These are phyloP conservation scores for Cyclotella sp. DNA, from an alignment of 108 stramenopile species.

Conservation along the genomic window DNA sequence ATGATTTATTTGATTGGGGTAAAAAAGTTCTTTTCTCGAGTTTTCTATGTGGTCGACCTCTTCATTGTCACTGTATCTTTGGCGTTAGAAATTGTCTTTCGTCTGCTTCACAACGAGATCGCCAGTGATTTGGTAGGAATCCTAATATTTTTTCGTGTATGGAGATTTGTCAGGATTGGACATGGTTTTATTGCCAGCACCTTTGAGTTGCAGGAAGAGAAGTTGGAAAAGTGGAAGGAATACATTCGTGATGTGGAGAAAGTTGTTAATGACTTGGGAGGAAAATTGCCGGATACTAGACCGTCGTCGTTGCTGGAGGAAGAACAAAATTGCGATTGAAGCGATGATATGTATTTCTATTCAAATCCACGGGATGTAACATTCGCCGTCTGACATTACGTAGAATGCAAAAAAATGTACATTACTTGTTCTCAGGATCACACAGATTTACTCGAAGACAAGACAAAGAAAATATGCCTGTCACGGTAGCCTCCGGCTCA, in stretches of 20 bases:
- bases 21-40: constrained; percentile 21
- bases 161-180: constrained; percentile 55
- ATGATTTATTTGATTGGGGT: constrained; percentile 36
- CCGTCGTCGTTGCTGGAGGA: background rate
- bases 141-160: constrained; percentile 45
- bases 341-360: no score
- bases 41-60: constrained; percentile 39
- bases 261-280: constrained; percentile 20
- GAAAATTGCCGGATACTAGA: constrained; percentile 27
- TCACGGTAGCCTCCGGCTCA: no score
- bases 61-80: constrained; percentile 42
- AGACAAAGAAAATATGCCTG: no score
- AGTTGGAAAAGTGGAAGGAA: constrained; percentile 21
- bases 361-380: no score
- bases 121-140: constrained; percentile 21
- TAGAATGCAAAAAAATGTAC: no score
- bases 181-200: constrained; percentile 49
- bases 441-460: no score
- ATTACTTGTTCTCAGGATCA: no score
- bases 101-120: constrained; percentile 3
- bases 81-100: constrained; percentile 34
- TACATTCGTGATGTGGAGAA: constrained; percentile 42
- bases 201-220: constrained; percentile 33
- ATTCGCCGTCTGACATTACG: no score
- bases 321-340: background rate